Percentiles rank a stretch among this genome's conserved stretches.
Evolutionary conservation across 78 protist species (phyloP).

Genomic region (Diacronema lutheri): DNA sequence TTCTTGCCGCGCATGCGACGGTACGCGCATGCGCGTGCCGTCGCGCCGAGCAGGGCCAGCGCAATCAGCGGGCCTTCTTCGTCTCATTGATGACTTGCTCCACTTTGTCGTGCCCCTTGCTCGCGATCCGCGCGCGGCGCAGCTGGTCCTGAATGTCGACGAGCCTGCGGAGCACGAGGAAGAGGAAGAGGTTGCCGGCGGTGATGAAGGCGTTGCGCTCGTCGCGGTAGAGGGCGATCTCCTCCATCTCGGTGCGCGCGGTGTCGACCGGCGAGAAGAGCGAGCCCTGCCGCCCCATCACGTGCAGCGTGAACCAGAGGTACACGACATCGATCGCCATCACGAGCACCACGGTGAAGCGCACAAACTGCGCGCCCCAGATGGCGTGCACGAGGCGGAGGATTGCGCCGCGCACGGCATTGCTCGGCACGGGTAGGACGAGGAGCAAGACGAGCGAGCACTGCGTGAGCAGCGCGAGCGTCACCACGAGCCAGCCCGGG

Average conservation of each 20-base stretch:
- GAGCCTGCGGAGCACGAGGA: neutral
- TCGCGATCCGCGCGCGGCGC: neutral
- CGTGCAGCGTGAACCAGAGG: neutral
- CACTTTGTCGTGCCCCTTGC: too few relatives aligned
- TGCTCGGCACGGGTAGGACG: neutral
- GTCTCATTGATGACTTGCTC: too few relatives aligned
- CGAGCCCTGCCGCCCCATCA: neutral
- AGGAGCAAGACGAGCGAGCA: neutral
- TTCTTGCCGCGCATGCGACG: too few relatives aligned
- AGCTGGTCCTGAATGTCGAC: neutral
- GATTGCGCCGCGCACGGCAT: neutral
- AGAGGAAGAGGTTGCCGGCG: neutral
- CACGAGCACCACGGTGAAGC: too few relatives aligned
- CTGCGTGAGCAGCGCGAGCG: neutral
- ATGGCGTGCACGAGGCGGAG: too few relatives aligned
- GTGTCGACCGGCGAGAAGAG: neutral
- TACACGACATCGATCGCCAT: neutral
- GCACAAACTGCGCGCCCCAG: too few relatives aligned
- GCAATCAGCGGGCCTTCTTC: too few relatives aligned
- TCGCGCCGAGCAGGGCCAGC: too few relatives aligned
- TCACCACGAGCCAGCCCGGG: neutral
- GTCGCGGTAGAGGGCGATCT: neutral
- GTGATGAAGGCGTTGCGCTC: conserved; percentile 18
- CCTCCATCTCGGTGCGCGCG: neutral
- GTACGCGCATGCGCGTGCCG: too few relatives aligned